A percentile compares a stretch with the other conserved stretches of the same genome.
These are phyloP conservation scores for Peribolospora baueri DNA, from an alignment of 768 basidiomycete species.

Conservation along the genomic window DNA sequence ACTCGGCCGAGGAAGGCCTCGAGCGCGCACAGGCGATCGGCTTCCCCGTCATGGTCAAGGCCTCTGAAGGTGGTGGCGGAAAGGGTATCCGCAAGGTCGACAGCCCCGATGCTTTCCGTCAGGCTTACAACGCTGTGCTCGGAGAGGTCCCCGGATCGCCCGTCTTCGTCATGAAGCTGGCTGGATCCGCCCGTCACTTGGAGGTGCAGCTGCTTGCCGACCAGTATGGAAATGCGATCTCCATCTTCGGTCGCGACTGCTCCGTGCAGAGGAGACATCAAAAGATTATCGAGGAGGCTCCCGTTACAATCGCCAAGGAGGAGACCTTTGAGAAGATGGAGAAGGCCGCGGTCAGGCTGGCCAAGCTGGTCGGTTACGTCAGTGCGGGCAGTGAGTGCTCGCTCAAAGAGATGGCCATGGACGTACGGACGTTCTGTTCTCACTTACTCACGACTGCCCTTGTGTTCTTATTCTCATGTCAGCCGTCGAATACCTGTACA, in stretches of 20 bases:
- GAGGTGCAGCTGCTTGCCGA: slow-evolving; percentile 97
- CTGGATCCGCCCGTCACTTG: slow-evolving; percentile 85
- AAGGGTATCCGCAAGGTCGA: slow-evolving; percentile 97
- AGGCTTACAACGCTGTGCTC: slow-evolving; percentile 73
- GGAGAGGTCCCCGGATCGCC: slow-evolving; percentile 97
- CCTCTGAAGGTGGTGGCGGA: slow-evolving; percentile 93
- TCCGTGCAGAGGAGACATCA: slow-evolving; percentile 98
- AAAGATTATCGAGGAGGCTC: slow-evolving; percentile 99
- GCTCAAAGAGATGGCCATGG: slow-evolving; percentile 9
- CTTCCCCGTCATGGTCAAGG: slow-evolving; percentile 98
- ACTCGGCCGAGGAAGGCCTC: slow-evolving; percentile 64
- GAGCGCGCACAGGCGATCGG: slow-evolving; percentile 64
- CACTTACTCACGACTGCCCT: slow-evolving; percentile 3
- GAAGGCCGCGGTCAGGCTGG: slow-evolving; percentile 93
- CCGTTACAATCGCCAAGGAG: slow-evolving; percentile 83
- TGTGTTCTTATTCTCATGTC: neutral
- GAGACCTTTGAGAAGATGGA: slow-evolving; percentile 94
- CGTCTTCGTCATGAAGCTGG: slow-evolving; percentile 99
- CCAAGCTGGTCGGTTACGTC: slow-evolving; percentile 95
- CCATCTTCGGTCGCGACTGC: slow-evolving; percentile 94
- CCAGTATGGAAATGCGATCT: slow-evolving; percentile 98
- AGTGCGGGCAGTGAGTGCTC: slow-evolving; percentile 94
- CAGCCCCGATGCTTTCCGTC: slow-evolving; percentile 61
- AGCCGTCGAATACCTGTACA: slow-evolving; percentile 47
- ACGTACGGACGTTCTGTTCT: slow-evolving; percentile 1